A percentile compares a stretch with the other conserved stretches of the same genome.
phyloP scores from a whole-genome alignment of 352 stramenopile species.

The Blastocystis hominis region DNA sequence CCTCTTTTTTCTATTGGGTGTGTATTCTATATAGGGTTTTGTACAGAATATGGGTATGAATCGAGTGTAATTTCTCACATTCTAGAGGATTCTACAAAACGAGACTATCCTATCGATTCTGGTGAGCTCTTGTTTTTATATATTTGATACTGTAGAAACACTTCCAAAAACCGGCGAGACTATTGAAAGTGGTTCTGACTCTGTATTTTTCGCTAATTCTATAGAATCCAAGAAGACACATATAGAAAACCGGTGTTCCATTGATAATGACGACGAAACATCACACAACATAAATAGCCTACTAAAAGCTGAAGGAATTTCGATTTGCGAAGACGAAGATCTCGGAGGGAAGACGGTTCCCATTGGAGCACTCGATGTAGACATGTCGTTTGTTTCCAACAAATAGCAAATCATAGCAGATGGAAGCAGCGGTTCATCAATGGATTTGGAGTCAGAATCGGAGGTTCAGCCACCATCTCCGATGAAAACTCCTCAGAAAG shows the following conservation, averaged over 20 bases:
- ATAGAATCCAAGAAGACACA: neutral
- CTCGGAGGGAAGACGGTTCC: neutral
- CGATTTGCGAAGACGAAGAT: neutral
- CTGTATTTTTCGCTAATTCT: neutral
- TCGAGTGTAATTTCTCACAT: neutral
- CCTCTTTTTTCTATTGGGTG: neutral
- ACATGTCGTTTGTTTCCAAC: neutral
- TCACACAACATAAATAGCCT: neutral
- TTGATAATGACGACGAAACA: neutral
- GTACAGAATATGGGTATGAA: neutral
- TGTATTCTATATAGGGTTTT: no score
- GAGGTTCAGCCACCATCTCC: neutral
- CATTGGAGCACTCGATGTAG: slow-evolving; percentile 7
- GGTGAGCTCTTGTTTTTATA: neutral
- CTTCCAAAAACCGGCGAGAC: neutral
- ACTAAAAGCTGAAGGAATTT: neutral
- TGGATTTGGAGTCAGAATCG: neutral
- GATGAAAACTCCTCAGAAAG: neutral
- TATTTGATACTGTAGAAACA: neutral
- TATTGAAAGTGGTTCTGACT: neutral
- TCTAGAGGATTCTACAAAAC: neutral
- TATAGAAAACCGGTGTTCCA: neutral
- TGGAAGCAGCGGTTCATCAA: neutral
- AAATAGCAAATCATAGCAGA: neutral
- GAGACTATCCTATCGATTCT: neutral